phyloP scores from a whole-genome alignment of 2,329 filamentous ascomycete species.

The Sodiomyces alkalinus region DNA sequence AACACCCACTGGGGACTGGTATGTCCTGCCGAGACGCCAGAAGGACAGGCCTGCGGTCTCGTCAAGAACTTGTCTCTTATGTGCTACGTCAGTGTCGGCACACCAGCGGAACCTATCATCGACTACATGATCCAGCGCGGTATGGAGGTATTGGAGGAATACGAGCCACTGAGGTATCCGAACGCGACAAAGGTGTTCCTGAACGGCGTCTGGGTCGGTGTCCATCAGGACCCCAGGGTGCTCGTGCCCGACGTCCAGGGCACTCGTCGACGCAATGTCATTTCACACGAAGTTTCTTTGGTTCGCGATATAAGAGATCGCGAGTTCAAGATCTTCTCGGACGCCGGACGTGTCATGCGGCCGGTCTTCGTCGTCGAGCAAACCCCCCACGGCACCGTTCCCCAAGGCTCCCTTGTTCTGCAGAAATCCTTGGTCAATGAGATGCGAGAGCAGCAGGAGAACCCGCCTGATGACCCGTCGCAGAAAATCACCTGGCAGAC shows the following conservation, averaged over 20 bases:
- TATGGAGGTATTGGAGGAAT: conserved; percentile 95
- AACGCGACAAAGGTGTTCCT: conserved; percentile 97
- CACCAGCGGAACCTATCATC: conserved; percentile 75
- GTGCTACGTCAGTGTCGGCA: conserved; percentile 96
- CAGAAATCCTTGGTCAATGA: conserved; percentile 68
- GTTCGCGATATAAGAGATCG: conserved; percentile 92
- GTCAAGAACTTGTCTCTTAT: conserved; percentile 97
- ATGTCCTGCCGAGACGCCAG: conserved; percentile 91
- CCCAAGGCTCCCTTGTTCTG: conserved; percentile 64
- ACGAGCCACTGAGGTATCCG: conserved; percentile 70
- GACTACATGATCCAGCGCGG: conserved; percentile 93
- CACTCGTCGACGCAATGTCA: conserved; percentile 64
- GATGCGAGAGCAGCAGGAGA: conserved; percentile 58
- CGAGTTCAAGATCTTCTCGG: conserved; percentile 97
- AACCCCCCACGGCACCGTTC: conserved; percentile 42
- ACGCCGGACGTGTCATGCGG: conserved; percentile 87
- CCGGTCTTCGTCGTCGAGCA: conserved; percentile 91
- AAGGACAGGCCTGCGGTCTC: conserved; percentile 94
- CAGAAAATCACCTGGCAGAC: conserved; percentile 77
- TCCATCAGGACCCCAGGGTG: conserved; percentile 77
- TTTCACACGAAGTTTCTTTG: conserved; percentile 86
- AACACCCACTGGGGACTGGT: conserved; percentile 98
- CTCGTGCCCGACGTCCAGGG: conserved; percentile 67
- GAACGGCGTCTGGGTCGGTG: conserved; percentile 95
- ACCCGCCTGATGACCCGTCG: conserved; percentile 42